Base-by-base conservation (phyloP, 768 basidiomycete species). In the Boletus rex-veris region DNA sequence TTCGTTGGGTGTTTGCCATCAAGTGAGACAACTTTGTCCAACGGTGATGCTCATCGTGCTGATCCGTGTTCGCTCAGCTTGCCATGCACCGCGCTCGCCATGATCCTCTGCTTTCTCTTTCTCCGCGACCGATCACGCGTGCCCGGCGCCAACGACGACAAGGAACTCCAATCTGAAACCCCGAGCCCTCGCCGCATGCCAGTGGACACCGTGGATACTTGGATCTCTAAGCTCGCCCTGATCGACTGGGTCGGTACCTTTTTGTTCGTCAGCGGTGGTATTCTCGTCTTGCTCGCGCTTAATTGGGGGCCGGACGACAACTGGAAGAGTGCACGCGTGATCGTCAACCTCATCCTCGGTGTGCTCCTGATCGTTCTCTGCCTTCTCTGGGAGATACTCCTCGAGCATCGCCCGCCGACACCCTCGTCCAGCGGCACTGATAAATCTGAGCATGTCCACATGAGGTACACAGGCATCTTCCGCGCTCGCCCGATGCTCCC, bases 1-100 rank as follows among this genome's bases (percentile, higher is more conserved):
- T 78, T 63, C 73, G 80, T 19, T 82, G 79, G 80, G 74, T 81
- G 15, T 82, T 81, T 54, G 80, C 73, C 3, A 80, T 82, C 68
- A 82, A 82, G 78, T 78, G 44, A 55, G 77, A 28, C 52, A 3
- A 1, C 31, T 28, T 21, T 11, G 7, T 15, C 15, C 1, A 28
- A 40, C 8, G 11, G 3, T 11, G 21, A 33, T 50, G 6, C 2
- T 55, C 1, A n/a, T 38, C 3, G 15, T 33, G 26, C 36, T 53
- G 21, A 55, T 31, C 16, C 5, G 2, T 1, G 5, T 41, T 35
- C 7, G 3, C 41, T 39, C 48, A 80, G 79, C 53, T 62, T 81
- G 12, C 80, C 80, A 2, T 69, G 66, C 46, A 65, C 59, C 7
- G 68, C 58, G 7, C 48, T 73, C 1, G 72, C 69, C 1, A 76